phyloP scores from a whole-genome alignment of 1,284 basidiomycete genomes.

The Heliocybe sulcata region DNA sequence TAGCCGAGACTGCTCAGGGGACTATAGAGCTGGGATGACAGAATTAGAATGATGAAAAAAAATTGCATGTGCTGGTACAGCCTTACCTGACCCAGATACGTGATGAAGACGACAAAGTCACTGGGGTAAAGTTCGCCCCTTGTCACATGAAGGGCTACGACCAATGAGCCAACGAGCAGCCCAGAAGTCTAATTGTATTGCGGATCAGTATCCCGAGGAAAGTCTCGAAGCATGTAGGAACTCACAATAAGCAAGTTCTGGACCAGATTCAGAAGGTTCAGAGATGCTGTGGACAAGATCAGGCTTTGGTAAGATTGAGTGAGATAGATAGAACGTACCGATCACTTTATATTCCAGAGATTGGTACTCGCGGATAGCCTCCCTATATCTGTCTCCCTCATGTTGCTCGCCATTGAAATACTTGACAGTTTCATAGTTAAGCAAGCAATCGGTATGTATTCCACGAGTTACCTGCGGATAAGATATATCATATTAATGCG shows the following conservation, averaged over 20 bases:
- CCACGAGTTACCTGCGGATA: conserved; percentile 51
- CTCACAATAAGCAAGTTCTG: conserved; percentile 76
- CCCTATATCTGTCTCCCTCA: conserved; percentile 67
- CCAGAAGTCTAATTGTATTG: conserved; percentile 47
- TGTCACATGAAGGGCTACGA: conserved; percentile 64
- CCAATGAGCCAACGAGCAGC: conserved; percentile 70
- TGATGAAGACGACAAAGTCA: conserved; percentile 74
- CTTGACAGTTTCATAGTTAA: conserved; percentile 83
- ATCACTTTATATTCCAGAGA: conserved; percentile 69
- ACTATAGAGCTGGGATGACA: conserved; percentile 47
- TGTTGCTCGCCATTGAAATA: conserved; percentile 81
- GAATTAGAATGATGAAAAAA: conserved; percentile 6
- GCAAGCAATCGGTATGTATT: conserved; percentile 73
- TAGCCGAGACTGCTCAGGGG: conserved; percentile 71
- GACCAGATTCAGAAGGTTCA: conserved; percentile 67
- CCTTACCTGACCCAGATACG: conserved; percentile 68
- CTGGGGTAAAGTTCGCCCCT: conserved; percentile 38
- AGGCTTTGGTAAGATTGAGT: background rate
- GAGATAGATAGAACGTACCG: conserved; percentile 29
- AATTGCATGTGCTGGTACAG: background rate
- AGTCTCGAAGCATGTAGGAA: conserved; percentile 7
- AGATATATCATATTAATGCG: conserved; percentile 1
- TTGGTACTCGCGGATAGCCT: conserved; percentile 76
- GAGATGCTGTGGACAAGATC: conserved; percentile 38
- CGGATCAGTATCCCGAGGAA: conserved; percentile 1